Conservation (phyloP, 1,284 basidiomycete species). For the Pseudozyma sp. region DNA sequence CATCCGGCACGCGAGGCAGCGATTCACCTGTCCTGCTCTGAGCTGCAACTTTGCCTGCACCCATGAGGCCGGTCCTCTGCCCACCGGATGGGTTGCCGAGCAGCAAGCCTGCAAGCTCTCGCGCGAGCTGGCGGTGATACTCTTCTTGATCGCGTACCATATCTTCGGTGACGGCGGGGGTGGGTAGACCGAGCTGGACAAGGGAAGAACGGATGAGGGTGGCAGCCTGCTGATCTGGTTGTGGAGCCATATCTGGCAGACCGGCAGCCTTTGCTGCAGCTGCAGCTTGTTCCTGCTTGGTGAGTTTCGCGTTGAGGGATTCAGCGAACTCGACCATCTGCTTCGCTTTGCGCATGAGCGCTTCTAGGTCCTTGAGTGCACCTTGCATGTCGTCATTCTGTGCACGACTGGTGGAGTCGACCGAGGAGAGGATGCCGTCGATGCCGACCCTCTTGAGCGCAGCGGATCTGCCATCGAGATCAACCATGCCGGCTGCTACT, state of each 20-base stretch:
- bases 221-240: slow-evolving; percentile 72
- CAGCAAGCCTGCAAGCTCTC: slow-evolving; percentile 82
- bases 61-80: slow-evolving; percentile 67
- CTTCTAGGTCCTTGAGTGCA: slow-evolving; percentile 88
- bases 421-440: slow-evolving; percentile 39
- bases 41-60: slow-evolving; percentile 66
- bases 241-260: slow-evolving; percentile 16
- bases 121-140: slow-evolving; percentile 85
- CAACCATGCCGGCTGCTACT: slow-evolving; percentile 34
- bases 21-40: slow-evolving; percentile 49
- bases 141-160: slow-evolving; percentile 85
- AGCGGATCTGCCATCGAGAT: slow-evolving; percentile 51
- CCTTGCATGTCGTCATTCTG: slow-evolving; percentile 79
- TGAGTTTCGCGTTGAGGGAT: slow-evolving; percentile 85
- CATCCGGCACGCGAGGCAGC: slow-evolving; percentile 18
- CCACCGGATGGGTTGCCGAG: slow-evolving; percentile 70
- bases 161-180: slow-evolving; percentile 85
- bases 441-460: slow-evolving; percentile 50
- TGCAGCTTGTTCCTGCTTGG: slow-evolving; percentile 72
- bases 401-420: slow-evolving; percentile 72
- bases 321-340: slow-evolving; percentile 90
- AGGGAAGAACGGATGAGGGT: slow-evolving; percentile 81
- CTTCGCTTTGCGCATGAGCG: slow-evolving; percentile 88
- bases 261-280: slow-evolving; percentile 36
- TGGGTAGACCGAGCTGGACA: slow-evolving; percentile 84